Evolutionary conservation across 371 early-diverging fungal species (phyloP).

Genomic region (Saksenaea oblongispora): DNA sequence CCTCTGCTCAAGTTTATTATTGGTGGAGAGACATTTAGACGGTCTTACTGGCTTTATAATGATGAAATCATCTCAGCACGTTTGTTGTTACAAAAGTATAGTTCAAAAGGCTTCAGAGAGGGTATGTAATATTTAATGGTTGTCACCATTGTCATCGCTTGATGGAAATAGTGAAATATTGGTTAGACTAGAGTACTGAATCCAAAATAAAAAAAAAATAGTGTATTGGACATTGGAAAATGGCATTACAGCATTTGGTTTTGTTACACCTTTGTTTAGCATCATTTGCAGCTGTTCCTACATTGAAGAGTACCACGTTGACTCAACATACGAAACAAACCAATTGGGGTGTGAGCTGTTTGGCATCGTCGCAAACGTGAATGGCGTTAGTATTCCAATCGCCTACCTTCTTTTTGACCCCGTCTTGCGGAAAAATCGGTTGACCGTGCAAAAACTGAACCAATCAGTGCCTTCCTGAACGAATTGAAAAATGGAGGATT

Average conservation of each 20-base stretch:
- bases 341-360: background rate
- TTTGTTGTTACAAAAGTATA: too few relatives aligned
- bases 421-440: too few relatives aligned
- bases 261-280: background rate
- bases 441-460: background rate
- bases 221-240: background rate
- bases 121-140: too few relatives aligned
- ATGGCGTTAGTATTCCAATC: conserved; percentile 3
- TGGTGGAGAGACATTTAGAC: background rate
- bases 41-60: background rate
- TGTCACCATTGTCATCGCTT: too few relatives aligned
- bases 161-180: background rate
- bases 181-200: background rate
- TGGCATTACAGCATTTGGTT: background rate
- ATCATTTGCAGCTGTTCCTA: background rate
- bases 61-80: background rate
- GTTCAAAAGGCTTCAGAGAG: background rate
- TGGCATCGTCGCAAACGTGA: background rate
- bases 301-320: background rate
- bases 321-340: conserved; percentile 5
- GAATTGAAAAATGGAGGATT: background rate
- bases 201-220: background rate
- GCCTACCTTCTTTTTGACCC: background rate
- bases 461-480: background rate
- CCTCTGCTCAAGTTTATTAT: background rate